Evolutionary conservation across 2,329 filamentous ascomycete species (phyloP).

Genomic region (Ascosphaera acerosa): DNA sequence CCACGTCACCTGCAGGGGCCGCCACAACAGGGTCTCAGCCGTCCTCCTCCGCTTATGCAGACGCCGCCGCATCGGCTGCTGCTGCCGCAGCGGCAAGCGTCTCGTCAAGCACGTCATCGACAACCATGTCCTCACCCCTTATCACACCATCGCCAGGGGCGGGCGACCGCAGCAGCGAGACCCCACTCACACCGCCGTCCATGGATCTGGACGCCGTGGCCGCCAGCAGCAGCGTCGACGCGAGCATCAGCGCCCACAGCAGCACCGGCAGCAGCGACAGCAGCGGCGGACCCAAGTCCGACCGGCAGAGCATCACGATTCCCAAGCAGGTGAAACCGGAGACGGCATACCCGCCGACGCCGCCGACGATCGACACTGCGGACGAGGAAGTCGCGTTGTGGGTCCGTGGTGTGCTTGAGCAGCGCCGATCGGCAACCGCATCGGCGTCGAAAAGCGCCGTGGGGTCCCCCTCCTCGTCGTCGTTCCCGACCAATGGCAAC

Average conservation of each 20-base stretch:
- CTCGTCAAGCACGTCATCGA: too few species aligned
- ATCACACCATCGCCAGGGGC: too few species aligned
- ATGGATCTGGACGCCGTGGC: too few species aligned
- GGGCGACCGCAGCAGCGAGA: too few species aligned
- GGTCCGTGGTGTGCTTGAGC: constrained; percentile 48
- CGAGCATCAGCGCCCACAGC: constrained; percentile 9
- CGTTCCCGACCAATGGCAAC: neutral
- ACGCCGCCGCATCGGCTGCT: constrained; percentile 20
- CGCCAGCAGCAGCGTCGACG: too few species aligned
- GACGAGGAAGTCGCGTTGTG: constrained; percentile 71
- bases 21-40: neutral
- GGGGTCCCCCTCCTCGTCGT: neutral
- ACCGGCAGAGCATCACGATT: constrained; percentile 11
- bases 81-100: constrained; percentile 17
- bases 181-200: too few species aligned
- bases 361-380: constrained; percentile 23
- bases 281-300: constrained; percentile 13
- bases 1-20: too few species aligned
- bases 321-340: constrained; percentile 1
- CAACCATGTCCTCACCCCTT: too few species aligned
- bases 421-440: constrained; percentile 18
- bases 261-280: constrained; percentile 12
- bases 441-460: neutral
- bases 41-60: constrained; percentile 36
- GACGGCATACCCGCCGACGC: constrained; percentile 7